phyloP scores from a whole-genome alignment of 176 grass and related monocot genomes.

The Oryza rufipogon region DNA sequence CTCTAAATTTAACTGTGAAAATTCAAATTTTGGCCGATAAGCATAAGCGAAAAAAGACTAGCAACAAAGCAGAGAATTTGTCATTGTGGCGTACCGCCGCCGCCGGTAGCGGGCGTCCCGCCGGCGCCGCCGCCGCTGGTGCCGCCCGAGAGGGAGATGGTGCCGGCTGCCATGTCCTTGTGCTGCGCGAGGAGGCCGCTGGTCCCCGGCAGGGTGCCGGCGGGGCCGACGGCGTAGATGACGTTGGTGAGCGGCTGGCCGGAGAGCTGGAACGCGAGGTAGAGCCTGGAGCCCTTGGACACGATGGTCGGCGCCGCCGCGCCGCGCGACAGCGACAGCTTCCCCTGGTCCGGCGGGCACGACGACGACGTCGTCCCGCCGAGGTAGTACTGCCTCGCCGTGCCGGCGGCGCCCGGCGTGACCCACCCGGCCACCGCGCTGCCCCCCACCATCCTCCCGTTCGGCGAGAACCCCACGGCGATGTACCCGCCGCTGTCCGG shows the following conservation, averaged over 20 bases:
- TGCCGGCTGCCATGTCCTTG: conserved; percentile 39
- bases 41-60: too few relatives aligned
- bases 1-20: too few relatives aligned
- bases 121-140: background rate
- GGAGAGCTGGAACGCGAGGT: conserved; percentile 56
- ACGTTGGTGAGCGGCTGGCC: conserved; percentile 35
- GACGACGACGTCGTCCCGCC: conserved; percentile 44
- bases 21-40: too few relatives aligned
- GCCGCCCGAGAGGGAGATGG: conserved; percentile 32
- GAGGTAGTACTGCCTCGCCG: conserved; percentile 60
- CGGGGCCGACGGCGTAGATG: conserved; percentile 54
- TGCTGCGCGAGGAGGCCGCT: conserved; percentile 37
- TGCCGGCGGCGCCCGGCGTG: background rate
- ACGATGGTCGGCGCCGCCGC: conserved; percentile 30
- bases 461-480: conserved; percentile 50
- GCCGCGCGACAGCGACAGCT: conserved; percentile 23
- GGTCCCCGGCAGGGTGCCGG: conserved; percentile 13
- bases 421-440: conserved; percentile 56
- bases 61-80: background rate
- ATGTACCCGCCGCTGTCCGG: conserved; percentile 60
- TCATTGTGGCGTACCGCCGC: background rate
- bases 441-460: conserved; percentile 62
- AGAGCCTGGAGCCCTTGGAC: conserved; percentile 55
- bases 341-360: conserved; percentile 60
- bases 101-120: conserved; percentile 10